Conservation (phyloP, 345 rosid genomes). For the Salix koriyanagi region DNA sequence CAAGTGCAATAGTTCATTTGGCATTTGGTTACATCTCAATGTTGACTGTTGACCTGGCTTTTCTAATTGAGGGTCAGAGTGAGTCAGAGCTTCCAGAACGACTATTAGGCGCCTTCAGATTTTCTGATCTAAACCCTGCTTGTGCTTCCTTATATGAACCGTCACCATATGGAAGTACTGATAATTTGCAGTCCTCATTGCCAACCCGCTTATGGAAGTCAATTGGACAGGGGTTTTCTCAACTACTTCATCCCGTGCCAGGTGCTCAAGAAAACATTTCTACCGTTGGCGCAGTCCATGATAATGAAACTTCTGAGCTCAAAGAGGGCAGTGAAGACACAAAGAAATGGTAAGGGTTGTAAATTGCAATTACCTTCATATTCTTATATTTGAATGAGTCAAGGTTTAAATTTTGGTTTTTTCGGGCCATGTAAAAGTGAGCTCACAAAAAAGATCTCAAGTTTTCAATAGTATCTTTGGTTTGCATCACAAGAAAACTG, state of each 20-base stretch:
- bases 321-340: constrained; percentile 30
- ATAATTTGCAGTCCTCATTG: constrained; percentile 40
- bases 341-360: constrained; percentile 44
- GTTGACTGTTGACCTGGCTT: constrained; percentile 91
- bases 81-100: constrained; percentile 85
- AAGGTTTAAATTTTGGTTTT: not conserved
- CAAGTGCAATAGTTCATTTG: constrained; percentile 86
- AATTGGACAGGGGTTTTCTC: constrained; percentile 72
- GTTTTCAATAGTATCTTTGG: not conserved
- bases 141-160: constrained; percentile 48
- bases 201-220: constrained; percentile 76
- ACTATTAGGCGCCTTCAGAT: constrained; percentile 74
- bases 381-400: not conserved
- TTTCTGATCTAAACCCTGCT: constrained; percentile 66
- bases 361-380: not conserved
- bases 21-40: constrained; percentile 82
- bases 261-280: constrained; percentile 49
- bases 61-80: constrained; percentile 74
- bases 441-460: not conserved
- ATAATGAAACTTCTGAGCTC: constrained; percentile 32
- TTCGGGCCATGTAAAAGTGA: not conserved
- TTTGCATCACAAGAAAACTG: not conserved
- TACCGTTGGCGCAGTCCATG: constrained; percentile 18
- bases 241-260: constrained; percentile 41
- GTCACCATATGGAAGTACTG: constrained; percentile 19